Evolutionary conservation across 169 alveolate species (phyloP).

Genomic region (Plasmodium vinckei): DNA sequence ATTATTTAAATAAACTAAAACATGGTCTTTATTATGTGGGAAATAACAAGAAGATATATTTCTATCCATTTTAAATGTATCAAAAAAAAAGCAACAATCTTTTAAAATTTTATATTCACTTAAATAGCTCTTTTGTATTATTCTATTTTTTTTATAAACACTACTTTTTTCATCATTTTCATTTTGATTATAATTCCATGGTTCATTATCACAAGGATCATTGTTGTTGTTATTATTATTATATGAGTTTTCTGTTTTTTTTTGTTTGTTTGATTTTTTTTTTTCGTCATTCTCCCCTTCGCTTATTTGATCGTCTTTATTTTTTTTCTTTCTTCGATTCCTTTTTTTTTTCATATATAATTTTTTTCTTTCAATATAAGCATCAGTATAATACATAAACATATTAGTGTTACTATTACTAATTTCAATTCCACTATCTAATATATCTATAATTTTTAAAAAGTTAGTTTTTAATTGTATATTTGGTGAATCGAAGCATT

Average conservation of each 20-base stretch:
- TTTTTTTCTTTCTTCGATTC: conserved; percentile 5
- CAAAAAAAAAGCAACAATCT: conserved; percentile 68
- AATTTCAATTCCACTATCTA: not conserved
- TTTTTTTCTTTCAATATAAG: not conserved
- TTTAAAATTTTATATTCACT: conserved; percentile 68
- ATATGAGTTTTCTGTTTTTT: not conserved
- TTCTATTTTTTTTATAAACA: conserved; percentile 2
- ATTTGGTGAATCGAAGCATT: conserved; percentile 24
- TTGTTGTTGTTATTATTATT: not conserved
- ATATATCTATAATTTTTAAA: conserved; percentile 29
- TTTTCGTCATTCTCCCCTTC: not conserved
- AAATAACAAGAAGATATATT: conserved; percentile 53
- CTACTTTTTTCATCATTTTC: not conserved
- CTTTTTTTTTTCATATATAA: not conserved
- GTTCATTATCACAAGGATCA: not conserved
- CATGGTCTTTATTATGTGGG: conserved; percentile 71
- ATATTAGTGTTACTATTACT: conserved; percentile 5
- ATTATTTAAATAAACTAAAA: conserved; percentile 55
- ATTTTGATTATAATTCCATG: no score
- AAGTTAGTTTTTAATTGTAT: conserved; percentile 25
- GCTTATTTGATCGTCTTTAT: not conserved
- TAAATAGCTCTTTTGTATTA: conserved; percentile 63
- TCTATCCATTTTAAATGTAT: conserved; percentile 74
- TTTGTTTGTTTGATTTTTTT: not conserved
- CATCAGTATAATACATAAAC: not conserved